These are phyloP conservation scores for Coniochaeta sp. DNA, from an alignment of 2,329 filamentous ascomycete genomes.

Conservation along the genomic window DNA sequence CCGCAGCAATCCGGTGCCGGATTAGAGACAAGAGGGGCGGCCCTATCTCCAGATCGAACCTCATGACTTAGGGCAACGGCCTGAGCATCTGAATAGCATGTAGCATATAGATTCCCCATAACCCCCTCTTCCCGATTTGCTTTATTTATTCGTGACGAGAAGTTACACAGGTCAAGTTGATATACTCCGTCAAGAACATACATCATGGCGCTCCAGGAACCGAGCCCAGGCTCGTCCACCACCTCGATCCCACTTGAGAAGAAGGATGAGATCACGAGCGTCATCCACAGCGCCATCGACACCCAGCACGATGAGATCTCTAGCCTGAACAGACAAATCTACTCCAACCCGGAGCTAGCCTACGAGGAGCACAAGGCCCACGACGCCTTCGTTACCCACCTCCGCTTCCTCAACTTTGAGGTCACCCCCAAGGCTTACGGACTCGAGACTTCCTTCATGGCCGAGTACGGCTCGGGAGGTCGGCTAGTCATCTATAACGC, in stretches of 20 bases:
- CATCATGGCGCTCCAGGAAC: neutral
- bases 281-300: constrained; percentile 13
- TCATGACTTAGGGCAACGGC: neutral
- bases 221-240: neutral
- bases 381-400: constrained; percentile 36
- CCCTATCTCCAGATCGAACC: neutral
- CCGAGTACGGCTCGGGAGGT: constrained; percentile 32
- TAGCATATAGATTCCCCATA: too few relatives aligned
- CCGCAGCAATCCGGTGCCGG: neutral
- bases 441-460: constrained; percentile 44
- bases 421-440: constrained; percentile 44
- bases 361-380: constrained; percentile 46
- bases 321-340: constrained; percentile 22
- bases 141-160: too few relatives aligned
- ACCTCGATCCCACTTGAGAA: neutral
- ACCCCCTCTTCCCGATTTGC: too few relatives aligned
- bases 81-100: too few relatives aligned
- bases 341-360: constrained; percentile 40
- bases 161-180: neutral
- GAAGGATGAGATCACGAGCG: constrained; percentile 4
- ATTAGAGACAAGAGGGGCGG: neutral
- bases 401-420: constrained; percentile 34
- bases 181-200: neutral
- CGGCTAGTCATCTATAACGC: constrained; percentile 33
- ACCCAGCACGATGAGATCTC: constrained; percentile 11